phyloP scores from a whole-genome alignment of 306 rosid genomes.

The Vigna angularis region DNA sequence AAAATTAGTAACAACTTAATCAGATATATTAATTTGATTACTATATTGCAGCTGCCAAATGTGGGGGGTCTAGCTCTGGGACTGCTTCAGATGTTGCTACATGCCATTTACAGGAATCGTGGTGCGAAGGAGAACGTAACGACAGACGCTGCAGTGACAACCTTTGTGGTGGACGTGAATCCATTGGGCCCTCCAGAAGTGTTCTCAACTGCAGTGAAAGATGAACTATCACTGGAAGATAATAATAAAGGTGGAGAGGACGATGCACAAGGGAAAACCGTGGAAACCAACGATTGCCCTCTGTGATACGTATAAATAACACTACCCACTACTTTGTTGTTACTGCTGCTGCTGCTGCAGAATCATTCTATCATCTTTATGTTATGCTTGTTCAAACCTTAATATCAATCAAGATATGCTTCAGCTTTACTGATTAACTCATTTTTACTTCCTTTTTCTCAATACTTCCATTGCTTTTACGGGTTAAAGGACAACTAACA shows the following conservation, averaged over 20 bases:
- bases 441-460: too few species aligned
- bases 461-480: too few species aligned
- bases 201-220: conserved; percentile 36
- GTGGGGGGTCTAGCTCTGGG: conserved; percentile 70
- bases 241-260: neutral
- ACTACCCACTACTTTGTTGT: neutral
- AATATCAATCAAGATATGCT: neutral
- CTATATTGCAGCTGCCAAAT: conserved; percentile 65
- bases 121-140: conserved; percentile 1
- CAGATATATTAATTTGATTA: neutral
- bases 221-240: neutral
- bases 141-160: conserved; percentile 1
- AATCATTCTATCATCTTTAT: neutral
- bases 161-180: conserved; percentile 28
- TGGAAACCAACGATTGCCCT: neutral
- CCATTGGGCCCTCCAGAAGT: conserved; percentile 40
- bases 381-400: neutral
- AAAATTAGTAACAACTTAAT: neutral
- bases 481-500: too few species aligned
- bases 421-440: neutral
- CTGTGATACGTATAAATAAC: conserved; percentile 17
- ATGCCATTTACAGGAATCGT: conserved; percentile 57
- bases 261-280: neutral
- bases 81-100: conserved; percentile 70
- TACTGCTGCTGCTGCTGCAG: neutral